These are phyloP conservation scores for Juglanconis juglandina DNA, from an alignment of 2,329 filamentous ascomycete species.

Conservation along the genomic window DNA sequence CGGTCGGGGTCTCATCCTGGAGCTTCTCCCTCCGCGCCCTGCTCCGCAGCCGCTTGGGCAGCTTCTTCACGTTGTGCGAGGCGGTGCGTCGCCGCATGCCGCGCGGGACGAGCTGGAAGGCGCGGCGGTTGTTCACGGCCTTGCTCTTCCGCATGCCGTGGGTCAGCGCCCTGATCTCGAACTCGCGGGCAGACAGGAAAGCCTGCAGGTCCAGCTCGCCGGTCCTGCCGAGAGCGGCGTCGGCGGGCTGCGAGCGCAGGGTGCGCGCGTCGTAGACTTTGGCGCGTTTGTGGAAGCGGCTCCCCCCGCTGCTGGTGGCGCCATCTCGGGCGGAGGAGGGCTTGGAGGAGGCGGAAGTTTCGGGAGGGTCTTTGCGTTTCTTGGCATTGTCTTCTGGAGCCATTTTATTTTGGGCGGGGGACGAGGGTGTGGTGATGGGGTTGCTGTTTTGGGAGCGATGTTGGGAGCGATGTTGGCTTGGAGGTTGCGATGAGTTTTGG, in stretches of 20 bases:
- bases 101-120: conserved; percentile 88
- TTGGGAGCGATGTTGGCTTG: no score
- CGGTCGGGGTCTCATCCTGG: conserved; percentile 86
- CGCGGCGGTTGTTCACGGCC: conserved; percentile 58
- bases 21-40: conserved; percentile 72
- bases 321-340: not conserved
- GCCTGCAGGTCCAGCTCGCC: conserved; percentile 82
- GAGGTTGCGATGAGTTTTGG: not conserved
- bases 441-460: no score
- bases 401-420: conserved; percentile 14
- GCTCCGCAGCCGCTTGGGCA: conserved; percentile 71
- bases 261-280: conserved; percentile 45
- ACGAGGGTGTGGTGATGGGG: no score
- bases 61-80: conserved; percentile 89
- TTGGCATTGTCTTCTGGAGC: conserved; percentile 17
- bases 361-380: conserved; percentile 25
- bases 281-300: conserved; percentile 39
- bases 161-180: conserved; percentile 83
- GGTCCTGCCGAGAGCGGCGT: conserved; percentile 51
- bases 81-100: conserved; percentile 82
- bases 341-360: not conserved
- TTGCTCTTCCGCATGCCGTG: conserved; percentile 76
- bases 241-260: conserved; percentile 49
- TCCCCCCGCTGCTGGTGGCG: conserved; percentile 25
- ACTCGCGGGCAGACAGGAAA: conserved; percentile 82